Base-by-base conservation (phyloP, 495 filamentous ascomycete genomes). In the Acidiella bohemica region DNA sequence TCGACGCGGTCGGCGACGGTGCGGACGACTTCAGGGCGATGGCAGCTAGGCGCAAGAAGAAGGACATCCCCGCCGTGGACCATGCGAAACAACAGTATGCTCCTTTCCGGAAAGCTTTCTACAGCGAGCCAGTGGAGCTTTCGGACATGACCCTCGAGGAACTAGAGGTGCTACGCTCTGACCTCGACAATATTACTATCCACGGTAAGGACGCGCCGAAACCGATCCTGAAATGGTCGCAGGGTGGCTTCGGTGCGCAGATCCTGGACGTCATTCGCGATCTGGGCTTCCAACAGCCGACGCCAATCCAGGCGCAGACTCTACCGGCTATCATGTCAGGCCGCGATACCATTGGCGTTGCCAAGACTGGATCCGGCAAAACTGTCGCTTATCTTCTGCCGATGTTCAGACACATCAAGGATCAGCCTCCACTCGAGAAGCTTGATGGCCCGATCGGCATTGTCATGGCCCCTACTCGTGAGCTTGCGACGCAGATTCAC, bases 321-420 rank as follows among this genome's bases (percentile, higher is more conserved):
- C 78, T 96, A 50, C 92, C 92, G 8, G 76, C 84, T 6, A 85
- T 94, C 46, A 93, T 94, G 84, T 90, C 88, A 25, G 92, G 92
- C 12, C 78, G 85, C 50, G 88, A 99, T 65, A 79, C 95, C 11
- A 92, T 96, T 46, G 90, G 88, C 49, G 82, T 96, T 29, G 92
- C 92, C 2, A 96, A 96, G 59, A 99, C 92, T 14, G 92, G 92
- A 3, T 96, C 92, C n/a, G 92, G 92, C 49, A 99, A 99, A 60
- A 99, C 92, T 1, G 78, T 94, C 47, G 90, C 92, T 18, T 99
- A 94, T 54, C 59, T 88, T 11, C 68, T 99, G 13, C 90, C 90
- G 14, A 93, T 96, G 82, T 94, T 96, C 53, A 75, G 90, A 16
- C 90, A 99, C 55, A 93, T 99, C 62, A 92, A 87, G 53, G 90